Base-by-base conservation (phyloP, 202 grass and related monocot species). In the Alloteropsis angusta region DNA sequence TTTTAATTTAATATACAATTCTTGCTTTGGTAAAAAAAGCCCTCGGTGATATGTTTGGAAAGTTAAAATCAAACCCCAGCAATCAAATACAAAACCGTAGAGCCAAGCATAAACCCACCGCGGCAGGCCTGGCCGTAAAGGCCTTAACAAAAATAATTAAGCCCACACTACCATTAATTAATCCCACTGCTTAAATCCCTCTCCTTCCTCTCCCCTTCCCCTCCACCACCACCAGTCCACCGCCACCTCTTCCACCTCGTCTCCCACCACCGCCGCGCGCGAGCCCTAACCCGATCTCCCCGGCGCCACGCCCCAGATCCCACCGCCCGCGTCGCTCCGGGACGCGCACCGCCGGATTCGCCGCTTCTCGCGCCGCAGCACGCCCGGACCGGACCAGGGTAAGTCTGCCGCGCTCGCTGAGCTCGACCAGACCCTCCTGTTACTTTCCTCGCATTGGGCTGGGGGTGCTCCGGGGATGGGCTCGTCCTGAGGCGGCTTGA, bases 211-310 rank as follows among this genome's bases (percentile, higher is more conserved):
- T 58, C 65, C 65, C 50, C 72, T 77, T 72, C 84, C 36, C 45
- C 75, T 21, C 53, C 37, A 28, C 60, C 48, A n/a, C 61, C 35
- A 46, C 84, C 75, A n/a, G n/a, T n/a, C n/a, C n/a, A n/a, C n/a
- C n/a, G n/a, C n/a, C n/a, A n/a, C n/a, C n/a, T n/a, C n/a, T n/a
- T 34, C 60, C 56, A 26, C 68, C 69, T 62, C 76, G 42, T 57
- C 86, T 61, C 77, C 46, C 71, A 54, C 85, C 77, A 62, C 85
- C 67, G 41, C 77, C 68, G 66, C 76, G 55, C 26, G 65, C 10
- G 26, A 82, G 85, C 57, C 84, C 84, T 82, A 77, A 30, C 42
- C 85, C 72, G 79, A 87, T 82, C 57, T 65, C 73, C 55, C 78
- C 72, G 72, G 25, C 48, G 56, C 23, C 12, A 8, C 55, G 65